These are phyloP conservation scores for Tylopilus felleus DNA, from an alignment of 768 basidiomycete genomes.

Conservation along the genomic window DNA sequence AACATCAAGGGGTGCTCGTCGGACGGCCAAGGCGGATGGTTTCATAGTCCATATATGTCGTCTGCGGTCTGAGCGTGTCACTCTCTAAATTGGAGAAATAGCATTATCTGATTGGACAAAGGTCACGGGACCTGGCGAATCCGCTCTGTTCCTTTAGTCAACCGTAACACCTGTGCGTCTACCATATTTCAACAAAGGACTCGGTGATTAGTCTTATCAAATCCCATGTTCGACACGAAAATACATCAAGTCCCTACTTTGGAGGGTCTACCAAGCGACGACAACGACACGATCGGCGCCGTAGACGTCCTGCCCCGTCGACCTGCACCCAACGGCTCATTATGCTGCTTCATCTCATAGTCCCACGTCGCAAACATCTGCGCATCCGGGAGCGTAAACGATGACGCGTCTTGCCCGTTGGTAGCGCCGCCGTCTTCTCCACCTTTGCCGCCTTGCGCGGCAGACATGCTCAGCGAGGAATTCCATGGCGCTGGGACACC, in stretches of 20 bases:
- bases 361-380: slow-evolving; percentile 50
- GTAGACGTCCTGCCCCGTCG: slow-evolving; percentile 26
- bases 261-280: slow-evolving; percentile 20
- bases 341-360: slow-evolving; percentile 42
- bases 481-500: slow-evolving; percentile 46
- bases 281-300: slow-evolving; percentile 18
- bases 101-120: too few relatives aligned
- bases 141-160: too few relatives aligned
- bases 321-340: slow-evolving; percentile 34
- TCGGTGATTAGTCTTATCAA: too few relatives aligned
- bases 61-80: too few relatives aligned
- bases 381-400: slow-evolving; percentile 44
- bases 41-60: too few relatives aligned
- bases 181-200: not conserved
- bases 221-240: too few relatives aligned
- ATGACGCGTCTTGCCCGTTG: slow-evolving; percentile 25
- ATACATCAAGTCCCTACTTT: slow-evolving; percentile 16
- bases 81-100: too few relatives aligned
- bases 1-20: too few relatives aligned
- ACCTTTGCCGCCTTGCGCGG: slow-evolving; percentile 19
- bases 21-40: too few relatives aligned
- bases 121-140: too few relatives aligned
- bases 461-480: slow-evolving; percentile 24
- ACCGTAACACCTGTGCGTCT: too few relatives aligned
- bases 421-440: slow-evolving; percentile 20